Evolutionary conservation across 805 yeast genomes (phyloP), one percentile per base, ranked within the genome.

Genomic region (Sungouiozyma ichnusensis): DNA sequence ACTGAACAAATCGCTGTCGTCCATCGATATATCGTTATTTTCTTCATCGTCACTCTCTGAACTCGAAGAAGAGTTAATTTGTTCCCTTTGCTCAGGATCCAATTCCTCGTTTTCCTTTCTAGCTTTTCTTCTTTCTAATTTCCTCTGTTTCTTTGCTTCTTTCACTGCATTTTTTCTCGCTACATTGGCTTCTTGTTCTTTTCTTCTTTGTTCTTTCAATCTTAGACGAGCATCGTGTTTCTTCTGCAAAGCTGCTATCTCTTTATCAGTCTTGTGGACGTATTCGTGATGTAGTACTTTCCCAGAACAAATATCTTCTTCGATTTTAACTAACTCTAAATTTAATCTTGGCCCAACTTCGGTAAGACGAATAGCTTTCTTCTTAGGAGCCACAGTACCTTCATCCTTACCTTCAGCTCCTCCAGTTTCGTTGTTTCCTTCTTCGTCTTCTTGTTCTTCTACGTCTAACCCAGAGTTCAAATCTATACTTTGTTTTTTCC

Each of bases 261-360:
- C 94, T 38, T 67, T 63, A 45, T 69, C 68, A 3, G 83, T 62
- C 64, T 88, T 88, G 40, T 66, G 66, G 46, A 86, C 69, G 41
- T 68, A 72, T 36, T 85, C 72, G 60, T 92, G 98, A 64, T 83
- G 85, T 46, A 92, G 63, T 15, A 92, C 85, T 65, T 85, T 88
- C 40, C 97, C 95, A 0, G 79, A 68, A 44, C 96, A 90, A 17
- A 85, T 74, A 15, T 92, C 95, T 57, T 90, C 97, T 64, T 90
- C 97, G 41, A 92, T 85, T 66, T 92, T 92, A 39, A 81, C 67
- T 44, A 92, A 67, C 40, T 77, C 69, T 62, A 92, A 67, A 51
- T 75, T 77, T 62, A 92, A 64, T 50, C 98, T 73, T 32, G 98
- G 98, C 0, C 98, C 98, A 38, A 90, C 67, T 62, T 92, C 98